phyloP scores from a whole-genome alignment of 2,329 filamentous ascomycete genomes.

The Epichloe elymi region DNA sequence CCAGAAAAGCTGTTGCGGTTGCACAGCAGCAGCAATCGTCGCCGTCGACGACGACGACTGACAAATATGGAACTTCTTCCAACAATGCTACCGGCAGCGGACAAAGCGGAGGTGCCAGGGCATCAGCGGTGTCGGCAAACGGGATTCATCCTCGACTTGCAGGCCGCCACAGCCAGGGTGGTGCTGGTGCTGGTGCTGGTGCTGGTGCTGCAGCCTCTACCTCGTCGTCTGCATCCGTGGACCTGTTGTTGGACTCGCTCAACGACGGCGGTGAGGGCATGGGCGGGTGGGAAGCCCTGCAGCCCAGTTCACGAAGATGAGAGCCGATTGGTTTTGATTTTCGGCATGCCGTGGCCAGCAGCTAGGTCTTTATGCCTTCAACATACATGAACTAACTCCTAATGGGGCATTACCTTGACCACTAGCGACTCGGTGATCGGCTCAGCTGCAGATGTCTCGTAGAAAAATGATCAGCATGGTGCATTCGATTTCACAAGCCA shows the following conservation, averaged over 20 bases:
- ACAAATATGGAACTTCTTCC: neutral
- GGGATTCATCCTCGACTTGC: slow-evolving; percentile 2
- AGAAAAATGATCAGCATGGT: too few relatives aligned
- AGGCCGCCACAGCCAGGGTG: neutral
- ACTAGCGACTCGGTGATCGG: too few relatives aligned
- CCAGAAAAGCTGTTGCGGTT: slow-evolving; percentile 1
- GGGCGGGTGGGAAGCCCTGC: slow-evolving; percentile 42
- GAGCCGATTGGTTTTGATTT: neutral
- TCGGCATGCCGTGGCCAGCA: too few relatives aligned
- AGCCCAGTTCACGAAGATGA: slow-evolving; percentile 25
- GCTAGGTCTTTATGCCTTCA: neutral
- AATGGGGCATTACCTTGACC: too few relatives aligned
- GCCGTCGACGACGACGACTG: neutral
- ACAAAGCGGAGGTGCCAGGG: slow-evolving; percentile 12
- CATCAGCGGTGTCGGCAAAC: slow-evolving; percentile 6
- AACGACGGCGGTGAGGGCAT: slow-evolving; percentile 33
- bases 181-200: neutral
- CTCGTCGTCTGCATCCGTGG: slow-evolving; percentile 13
- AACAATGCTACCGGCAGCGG: neutral
- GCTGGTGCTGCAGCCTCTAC: neutral
- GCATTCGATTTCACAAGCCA: too few relatives aligned
- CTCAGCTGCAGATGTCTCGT: too few relatives aligned
- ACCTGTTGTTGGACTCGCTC: slow-evolving; percentile 35
- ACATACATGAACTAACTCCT: too few relatives aligned
- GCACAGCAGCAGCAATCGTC: slow-evolving; percentile 1